Conservation (phyloP, 1,284 basidiomycete genomes). For the Heterobasidion irregulare region DNA sequence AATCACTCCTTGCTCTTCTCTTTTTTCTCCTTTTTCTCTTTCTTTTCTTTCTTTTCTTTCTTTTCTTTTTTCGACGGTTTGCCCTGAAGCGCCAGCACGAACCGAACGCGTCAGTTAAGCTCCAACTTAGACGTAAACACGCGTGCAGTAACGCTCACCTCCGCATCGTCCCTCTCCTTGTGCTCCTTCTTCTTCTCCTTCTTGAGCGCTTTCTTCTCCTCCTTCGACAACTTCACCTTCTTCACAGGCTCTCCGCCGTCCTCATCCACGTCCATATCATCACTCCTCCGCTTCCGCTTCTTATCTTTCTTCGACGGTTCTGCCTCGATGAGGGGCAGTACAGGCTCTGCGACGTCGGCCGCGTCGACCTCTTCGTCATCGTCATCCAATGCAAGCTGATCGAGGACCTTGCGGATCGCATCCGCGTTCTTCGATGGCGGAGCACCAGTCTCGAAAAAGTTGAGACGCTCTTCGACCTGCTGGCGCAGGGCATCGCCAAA, state of each 20-base stretch:
- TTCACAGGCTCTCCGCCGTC: constrained; percentile 52
- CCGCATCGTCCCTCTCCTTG: constrained; percentile 31
- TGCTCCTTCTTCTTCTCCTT: constrained; percentile 55
- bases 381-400: constrained; percentile 64
- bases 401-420: constrained; percentile 83
- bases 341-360: constrained; percentile 39
- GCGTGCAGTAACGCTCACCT: constrained; percentile 19
- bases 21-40: constrained; percentile 30
- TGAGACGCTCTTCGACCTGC: constrained; percentile 94
- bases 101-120: not conserved
- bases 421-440: constrained; percentile 84
- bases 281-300: constrained; percentile 52
- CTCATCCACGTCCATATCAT: constrained; percentile 53
- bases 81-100: constrained; percentile 2
- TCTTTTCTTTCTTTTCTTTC: constrained; percentile 28
- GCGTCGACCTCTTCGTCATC: constrained; percentile 57
- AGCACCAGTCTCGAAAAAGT: constrained; percentile 89
- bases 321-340: constrained; percentile 26
- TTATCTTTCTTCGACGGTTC: constrained; percentile 38
- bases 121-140: not conserved
- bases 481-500: constrained; percentile 91
- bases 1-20: constrained; percentile 28
- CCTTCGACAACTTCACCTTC: constrained; percentile 71
- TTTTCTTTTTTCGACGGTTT: constrained; percentile 18
- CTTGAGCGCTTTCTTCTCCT: constrained; percentile 78